Evolutionary conservation across 176 grass and related monocot species (phyloP), one percentile per base, ranked within the genome.

Genomic region (Carex kokanica): DNA sequence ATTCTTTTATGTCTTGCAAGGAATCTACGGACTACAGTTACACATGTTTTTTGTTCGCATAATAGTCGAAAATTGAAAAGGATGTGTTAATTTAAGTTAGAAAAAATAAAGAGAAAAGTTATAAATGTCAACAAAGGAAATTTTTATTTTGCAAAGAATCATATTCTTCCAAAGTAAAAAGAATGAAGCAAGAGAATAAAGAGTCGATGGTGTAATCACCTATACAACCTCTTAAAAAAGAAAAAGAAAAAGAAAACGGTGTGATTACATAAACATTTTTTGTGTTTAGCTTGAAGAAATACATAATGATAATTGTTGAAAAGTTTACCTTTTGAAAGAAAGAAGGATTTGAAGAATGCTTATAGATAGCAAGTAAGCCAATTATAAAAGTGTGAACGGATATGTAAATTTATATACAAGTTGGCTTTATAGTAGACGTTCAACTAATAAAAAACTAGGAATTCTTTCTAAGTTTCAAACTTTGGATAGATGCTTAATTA

Each of bases 41-140:
- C 51, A 43, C 18, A 78, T 78, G 73, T 56, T 31, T 78, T 31
- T 78, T 56, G 73, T 77, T 24, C 20, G 15, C 51, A 55, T 56
- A 56, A 18, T n/a, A 78, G 23, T 55, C 27, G 7, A 8, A 31
- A 1, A 29, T 51, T 74, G 29, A 24, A 70, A 77, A 34, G 51
- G 25, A 18, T 54, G 23, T 32, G 24, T 24, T 10, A 32, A 56
- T 54, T 77, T 77, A 56, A 77, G 4, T 77, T 74, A 15, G 0
- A 55, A 31, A 56, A 38, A 34, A 34, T 34, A 14, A 18, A 4
- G 14, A 31, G 12, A 12, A 17, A 75, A 55, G 24, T 31, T 77
- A 24, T 23, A 61, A 24, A 9, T 7, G 17, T 21, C 21, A 53
- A 38, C 36, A 38, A 38, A 38, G 36, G 36, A 6, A 38, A 38